These are phyloP conservation scores for Cenchrus fungigraminus DNA, from an alignment of 176 grass and related monocot genomes.

Conservation along the genomic window DNA sequence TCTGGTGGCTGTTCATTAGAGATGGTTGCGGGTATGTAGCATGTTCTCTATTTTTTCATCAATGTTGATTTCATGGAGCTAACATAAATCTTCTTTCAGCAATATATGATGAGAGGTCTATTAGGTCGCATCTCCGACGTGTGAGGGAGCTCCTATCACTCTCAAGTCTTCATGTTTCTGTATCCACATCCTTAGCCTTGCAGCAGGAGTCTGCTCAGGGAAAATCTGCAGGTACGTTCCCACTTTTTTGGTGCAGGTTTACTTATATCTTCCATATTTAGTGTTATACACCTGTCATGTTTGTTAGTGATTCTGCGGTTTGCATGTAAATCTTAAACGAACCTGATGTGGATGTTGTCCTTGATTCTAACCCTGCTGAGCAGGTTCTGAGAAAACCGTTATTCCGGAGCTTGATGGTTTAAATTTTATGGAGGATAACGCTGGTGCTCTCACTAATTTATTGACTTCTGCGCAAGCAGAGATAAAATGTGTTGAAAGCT, in stretches of 20 bases:
- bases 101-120: constrained; percentile 98
- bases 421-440: constrained; percentile 80
- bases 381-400: constrained; percentile 74
- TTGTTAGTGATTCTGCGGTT: constrained; percentile 27
- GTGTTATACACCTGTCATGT: not conserved
- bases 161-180: constrained; percentile 80
- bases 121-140: constrained; percentile 88
- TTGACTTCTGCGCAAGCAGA: constrained; percentile 60
- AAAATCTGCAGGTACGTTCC: constrained; percentile 67
- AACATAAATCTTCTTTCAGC: constrained; percentile 56
- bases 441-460: constrained; percentile 63
- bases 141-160: constrained; percentile 86
- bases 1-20: constrained; percentile 82
- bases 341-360: not conserved
- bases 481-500: constrained; percentile 81
- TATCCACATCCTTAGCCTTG: constrained; percentile 81
- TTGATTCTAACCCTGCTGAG: constrained; percentile 28
- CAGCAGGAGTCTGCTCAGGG: constrained; percentile 81
- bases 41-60: not conserved
- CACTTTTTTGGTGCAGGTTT: constrained; percentile 26
- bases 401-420: constrained; percentile 87
- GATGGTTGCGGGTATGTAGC: constrained; percentile 78
- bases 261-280: constrained; percentile 1
- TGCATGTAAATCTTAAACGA: not conserved
- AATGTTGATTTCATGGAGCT: not conserved